phyloP scores from a whole-genome alignment of 805 yeast species.

The Lipomyces yamanashiensis region DNA sequence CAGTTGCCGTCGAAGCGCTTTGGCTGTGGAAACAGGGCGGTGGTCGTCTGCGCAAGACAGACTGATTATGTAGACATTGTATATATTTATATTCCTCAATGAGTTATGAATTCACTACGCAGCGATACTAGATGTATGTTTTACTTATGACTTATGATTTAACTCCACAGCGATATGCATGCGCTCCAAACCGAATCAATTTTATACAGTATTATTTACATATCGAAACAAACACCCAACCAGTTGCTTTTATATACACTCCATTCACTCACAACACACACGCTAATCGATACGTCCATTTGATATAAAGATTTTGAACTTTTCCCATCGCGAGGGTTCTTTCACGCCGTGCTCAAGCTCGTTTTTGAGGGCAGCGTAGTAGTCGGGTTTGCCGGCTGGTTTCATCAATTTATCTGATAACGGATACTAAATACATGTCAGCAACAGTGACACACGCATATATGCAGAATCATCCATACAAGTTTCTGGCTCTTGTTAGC shows the following conservation, averaged over 20 bases:
- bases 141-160: neutral
- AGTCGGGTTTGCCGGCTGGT: constrained; percentile 38
- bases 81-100: neutral
- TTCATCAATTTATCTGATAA: constrained; percentile 33
- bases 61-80: constrained; percentile 1
- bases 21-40: constrained; percentile 74
- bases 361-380: constrained; percentile 27
- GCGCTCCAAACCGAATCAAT: neutral
- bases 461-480: constrained; percentile 8
- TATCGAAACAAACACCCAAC: neutral
- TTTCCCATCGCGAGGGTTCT: constrained; percentile 26
- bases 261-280: neutral
- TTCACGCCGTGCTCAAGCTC: constrained; percentile 30
- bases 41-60: constrained; percentile 33
- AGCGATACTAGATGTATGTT: too few relatives aligned
- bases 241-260: neutral
- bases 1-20: constrained; percentile 84
- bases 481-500: constrained; percentile 13
- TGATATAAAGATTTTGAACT: constrained; percentile 17
- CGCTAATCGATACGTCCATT: constrained; percentile 10
- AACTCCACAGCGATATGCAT: neutral
- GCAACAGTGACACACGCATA: neutral
- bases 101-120: neutral
- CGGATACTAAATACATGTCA: constrained; percentile 27
- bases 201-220: neutral